Conservation (phyloP, 2,329 filamentous ascomycete genomes). For the Fonsecaea pugnacius region DNA sequence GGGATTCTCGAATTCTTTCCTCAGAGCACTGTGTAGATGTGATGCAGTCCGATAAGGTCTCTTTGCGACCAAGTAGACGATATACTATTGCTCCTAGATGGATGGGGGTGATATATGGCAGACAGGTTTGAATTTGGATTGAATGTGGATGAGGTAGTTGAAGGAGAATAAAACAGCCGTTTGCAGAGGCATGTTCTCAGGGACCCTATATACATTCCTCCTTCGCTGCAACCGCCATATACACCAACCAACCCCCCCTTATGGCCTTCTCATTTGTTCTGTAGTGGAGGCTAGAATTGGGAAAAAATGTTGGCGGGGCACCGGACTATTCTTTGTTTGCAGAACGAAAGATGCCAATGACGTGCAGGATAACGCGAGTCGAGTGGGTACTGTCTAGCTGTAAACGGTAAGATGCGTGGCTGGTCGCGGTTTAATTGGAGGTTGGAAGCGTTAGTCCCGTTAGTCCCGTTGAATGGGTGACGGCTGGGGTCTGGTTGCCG, state of each 20-base stretch:
- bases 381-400: not conserved
- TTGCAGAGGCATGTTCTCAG: not conserved
- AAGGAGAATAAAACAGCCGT: not conserved
- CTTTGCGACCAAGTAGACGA: not conserved
- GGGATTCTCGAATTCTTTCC: not conserved
- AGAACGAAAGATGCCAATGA: conserved; percentile 4
- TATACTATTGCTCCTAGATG: not conserved
- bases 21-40: not conserved
- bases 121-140: not conserved
- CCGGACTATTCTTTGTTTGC: conserved; percentile 4
- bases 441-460: conserved; percentile 5
- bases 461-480: conserved; percentile 10
- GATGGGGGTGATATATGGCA: not conserved
- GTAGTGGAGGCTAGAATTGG: conserved; percentile 29
- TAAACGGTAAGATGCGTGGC: not conserved
- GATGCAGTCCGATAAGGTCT: not conserved
- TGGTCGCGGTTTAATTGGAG: conserved; percentile 13
- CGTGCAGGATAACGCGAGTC: conserved; percentile 1
- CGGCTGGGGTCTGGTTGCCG: conserved; percentile 9
- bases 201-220: conserved; percentile 5
- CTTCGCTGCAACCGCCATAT: conserved; percentile 18
- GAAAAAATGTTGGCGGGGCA: conserved; percentile 22
- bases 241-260: conserved; percentile 13
- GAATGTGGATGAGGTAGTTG: not conserved
- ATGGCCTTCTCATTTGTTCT: conserved; percentile 11